phyloP scores from a whole-genome alignment of 148 eudicot genomes.

The Rhododendron ferrugineum region DNA sequence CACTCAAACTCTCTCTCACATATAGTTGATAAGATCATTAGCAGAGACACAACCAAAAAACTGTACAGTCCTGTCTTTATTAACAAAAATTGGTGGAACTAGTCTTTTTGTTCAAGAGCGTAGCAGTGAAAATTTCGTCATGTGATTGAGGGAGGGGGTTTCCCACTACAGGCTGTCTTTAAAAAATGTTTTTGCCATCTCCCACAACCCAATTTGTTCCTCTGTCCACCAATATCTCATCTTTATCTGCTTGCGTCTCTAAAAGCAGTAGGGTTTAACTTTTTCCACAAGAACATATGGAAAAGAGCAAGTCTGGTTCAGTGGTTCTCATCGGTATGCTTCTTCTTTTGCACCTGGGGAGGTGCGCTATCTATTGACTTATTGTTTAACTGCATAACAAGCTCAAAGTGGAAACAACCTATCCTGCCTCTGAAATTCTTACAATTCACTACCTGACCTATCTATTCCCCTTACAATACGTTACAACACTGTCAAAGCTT shows the following conservation, averaged over 20 bases:
- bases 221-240: neutral
- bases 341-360: neutral
- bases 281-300: neutral
- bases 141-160: neutral
- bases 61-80: neutral
- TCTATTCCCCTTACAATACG: neutral
- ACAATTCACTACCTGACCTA: neutral
- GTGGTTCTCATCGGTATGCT: neutral
- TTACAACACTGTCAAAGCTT: neutral
- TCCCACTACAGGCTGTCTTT: neutral
- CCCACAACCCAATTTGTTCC: neutral
- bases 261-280: neutral
- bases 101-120: neutral
- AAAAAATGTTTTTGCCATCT: neutral
- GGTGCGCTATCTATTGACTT: neutral
- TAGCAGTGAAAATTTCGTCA: neutral
- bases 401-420: neutral
- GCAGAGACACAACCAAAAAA: neutral
- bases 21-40: neutral
- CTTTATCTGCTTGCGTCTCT: neutral
- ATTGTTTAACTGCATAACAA: neutral
- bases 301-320: neutral
- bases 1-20: neutral
- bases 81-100: neutral
- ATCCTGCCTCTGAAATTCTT: neutral